Conservation (phyloP, 1,284 basidiomycete species). For the Amylostereum areolatum region DNA sequence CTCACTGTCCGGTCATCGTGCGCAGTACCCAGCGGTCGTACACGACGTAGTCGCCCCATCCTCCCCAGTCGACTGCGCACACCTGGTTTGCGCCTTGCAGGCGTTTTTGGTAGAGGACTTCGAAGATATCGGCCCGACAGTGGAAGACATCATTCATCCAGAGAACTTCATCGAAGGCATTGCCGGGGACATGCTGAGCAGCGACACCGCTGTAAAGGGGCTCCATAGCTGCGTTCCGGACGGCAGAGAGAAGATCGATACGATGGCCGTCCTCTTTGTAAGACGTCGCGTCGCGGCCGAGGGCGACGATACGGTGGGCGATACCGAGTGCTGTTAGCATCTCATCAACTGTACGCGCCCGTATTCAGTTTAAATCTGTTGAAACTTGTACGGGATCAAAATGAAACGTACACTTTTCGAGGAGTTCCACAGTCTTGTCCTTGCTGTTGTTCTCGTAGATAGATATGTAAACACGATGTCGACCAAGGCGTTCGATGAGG, state of each 20-base stretch:
- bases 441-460: not conserved
- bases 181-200: not conserved
- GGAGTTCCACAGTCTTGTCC: not conserved
- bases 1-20: not conserved
- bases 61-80: not conserved
- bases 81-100: not conserved
- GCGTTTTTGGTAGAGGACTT: not conserved
- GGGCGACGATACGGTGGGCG: not conserved
- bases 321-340: not conserved
- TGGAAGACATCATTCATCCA: constrained; percentile 1
- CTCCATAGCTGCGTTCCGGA: not conserved
- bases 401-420: not conserved
- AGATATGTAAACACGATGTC: not conserved
- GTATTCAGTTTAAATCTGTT: not conserved
- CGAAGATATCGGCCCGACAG: not conserved
- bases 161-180: not conserved
- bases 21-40: constrained; percentile 1
- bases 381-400: not conserved
- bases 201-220: not conserved
- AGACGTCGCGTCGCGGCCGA: not conserved
- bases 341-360: not conserved
- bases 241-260: not conserved
- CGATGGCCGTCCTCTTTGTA: not conserved
- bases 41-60: not conserved
- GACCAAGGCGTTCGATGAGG: not conserved